These are phyloP conservation scores for Penicillium cinerascens DNA, from an alignment of 495 filamentous ascomycete genomes.

Conservation along the genomic window DNA sequence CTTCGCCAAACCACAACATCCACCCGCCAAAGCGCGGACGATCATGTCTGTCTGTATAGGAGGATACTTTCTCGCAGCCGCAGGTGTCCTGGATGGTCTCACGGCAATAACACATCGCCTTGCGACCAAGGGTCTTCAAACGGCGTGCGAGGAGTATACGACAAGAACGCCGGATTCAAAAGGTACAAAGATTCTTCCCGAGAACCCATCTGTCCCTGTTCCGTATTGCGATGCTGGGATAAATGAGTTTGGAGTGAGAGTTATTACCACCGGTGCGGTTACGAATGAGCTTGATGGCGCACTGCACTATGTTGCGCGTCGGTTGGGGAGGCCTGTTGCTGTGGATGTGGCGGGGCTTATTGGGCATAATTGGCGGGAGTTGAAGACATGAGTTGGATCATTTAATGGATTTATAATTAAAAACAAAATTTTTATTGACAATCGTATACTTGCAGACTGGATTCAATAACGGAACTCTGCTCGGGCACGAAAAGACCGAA, in stretches of 20 bases:
- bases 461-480: no score
- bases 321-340: neutral
- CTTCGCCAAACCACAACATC: neutral
- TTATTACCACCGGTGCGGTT: neutral
- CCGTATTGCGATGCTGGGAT: constrained; percentile 1
- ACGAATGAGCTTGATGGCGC: neutral
- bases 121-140: neutral
- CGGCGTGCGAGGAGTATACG: neutral
- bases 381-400: no score
- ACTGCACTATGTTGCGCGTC: neutral
- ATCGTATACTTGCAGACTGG: no score
- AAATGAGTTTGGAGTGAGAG: constrained; percentile 1
- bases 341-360: neutral
- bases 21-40: neutral
- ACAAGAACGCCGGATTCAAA: neutral
- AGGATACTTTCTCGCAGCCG: neutral
- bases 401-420: no score
- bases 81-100: constrained; percentile 1
- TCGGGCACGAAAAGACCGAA: no score
- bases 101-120: constrained; percentile 7
- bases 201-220: neutral
- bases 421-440: no score
- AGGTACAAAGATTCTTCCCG: neutral
- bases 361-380: neutral
- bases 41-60: constrained; percentile 1